Evolutionary conservation across 768 basidiomycete species (phyloP).

Genomic region (Roridomyces roridus): DNA sequence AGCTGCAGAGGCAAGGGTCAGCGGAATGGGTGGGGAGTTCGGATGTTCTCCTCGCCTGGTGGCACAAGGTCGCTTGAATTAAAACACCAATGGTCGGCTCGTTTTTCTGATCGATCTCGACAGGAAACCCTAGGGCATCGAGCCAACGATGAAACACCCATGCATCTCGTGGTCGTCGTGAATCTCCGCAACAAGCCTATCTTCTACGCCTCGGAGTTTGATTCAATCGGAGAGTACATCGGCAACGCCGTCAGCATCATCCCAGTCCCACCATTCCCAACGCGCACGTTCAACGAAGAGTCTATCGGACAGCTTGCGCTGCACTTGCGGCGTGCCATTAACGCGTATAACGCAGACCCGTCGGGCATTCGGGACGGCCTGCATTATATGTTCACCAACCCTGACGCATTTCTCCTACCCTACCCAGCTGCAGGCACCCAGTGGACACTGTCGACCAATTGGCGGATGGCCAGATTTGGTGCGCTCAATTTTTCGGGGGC

Average conservation of each 20-base stretch:
- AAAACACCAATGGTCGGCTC: no score
- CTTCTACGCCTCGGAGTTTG: slow-evolving; percentile 1
- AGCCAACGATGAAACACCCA: slow-evolving; percentile 1
- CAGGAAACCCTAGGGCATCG: slow-evolving; percentile 1
- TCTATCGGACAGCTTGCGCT: no score
- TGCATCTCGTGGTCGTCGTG: slow-evolving; percentile 10
- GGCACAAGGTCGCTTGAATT: slow-evolving; percentile 24
- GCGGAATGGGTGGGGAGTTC: slow-evolving; percentile 21
- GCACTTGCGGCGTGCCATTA: slow-evolving; percentile 5
- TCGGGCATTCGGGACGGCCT: not conserved
- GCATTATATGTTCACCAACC: not conserved
- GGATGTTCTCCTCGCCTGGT: slow-evolving; percentile 19
- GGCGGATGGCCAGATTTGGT: not conserved
- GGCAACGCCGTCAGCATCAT: slow-evolving; percentile 5
- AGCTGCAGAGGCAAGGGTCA: slow-evolving; percentile 11
- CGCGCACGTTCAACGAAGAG: not conserved
- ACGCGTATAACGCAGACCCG: not conserved
- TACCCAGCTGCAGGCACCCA: not conserved
- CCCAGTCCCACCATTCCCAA: slow-evolving; percentile 1
- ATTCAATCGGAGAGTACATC: slow-evolving; percentile 11
- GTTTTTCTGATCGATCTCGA: no score
- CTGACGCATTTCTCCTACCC: not conserved
- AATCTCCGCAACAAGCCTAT: slow-evolving; percentile 12
- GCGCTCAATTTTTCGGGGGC: slow-evolving; percentile 2
- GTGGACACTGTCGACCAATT: not conserved